Percentiles rank a stretch among this genome's conserved stretches.
Conservation (phyloP, 495 filamentous ascomycete species). For the Chaetomium fimeti region DNA sequence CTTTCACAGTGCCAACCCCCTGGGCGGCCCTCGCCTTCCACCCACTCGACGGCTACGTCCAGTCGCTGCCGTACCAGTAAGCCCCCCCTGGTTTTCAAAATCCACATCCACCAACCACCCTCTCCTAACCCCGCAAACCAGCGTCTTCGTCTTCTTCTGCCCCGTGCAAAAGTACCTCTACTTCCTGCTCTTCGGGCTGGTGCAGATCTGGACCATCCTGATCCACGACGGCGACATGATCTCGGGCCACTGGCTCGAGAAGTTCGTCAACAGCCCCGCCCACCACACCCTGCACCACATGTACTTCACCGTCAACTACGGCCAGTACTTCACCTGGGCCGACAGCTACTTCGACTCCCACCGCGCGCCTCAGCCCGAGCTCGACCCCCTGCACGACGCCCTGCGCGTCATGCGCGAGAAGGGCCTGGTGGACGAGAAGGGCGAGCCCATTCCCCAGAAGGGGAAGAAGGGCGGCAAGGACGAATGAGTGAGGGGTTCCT, state of each 20-base stretch:
- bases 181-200: conserved; percentile 25
- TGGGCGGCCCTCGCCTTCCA: conserved; percentile 31
- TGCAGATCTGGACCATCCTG: conserved; percentile 31
- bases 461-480: conserved; percentile 18
- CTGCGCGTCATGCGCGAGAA: conserved; percentile 27
- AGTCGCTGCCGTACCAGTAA: conserved; percentile 30
- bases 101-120: neutral
- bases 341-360: conserved; percentile 28
- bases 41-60: conserved; percentile 28
- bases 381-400: conserved; percentile 27
- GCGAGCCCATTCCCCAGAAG: conserved; percentile 21
- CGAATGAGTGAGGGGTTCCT: neutral
- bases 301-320: conserved; percentile 33
- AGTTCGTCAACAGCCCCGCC: conserved; percentile 30
- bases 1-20: conserved; percentile 22
- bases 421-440: conserved; percentile 30
- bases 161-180: conserved; percentile 31
- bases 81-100: neutral
- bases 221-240: conserved; percentile 34
- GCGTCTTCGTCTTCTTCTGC: conserved; percentile 30
- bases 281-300: conserved; percentile 32
- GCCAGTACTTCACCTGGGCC: conserved; percentile 31
- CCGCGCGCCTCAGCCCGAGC: conserved; percentile 24
- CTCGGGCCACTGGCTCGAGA: conserved; percentile 29
- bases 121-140: conserved; percentile 1